Evolutionary conservation across 2,329 filamentous ascomycete species (phyloP).

Genomic region (Alternaria gaisen): DNA sequence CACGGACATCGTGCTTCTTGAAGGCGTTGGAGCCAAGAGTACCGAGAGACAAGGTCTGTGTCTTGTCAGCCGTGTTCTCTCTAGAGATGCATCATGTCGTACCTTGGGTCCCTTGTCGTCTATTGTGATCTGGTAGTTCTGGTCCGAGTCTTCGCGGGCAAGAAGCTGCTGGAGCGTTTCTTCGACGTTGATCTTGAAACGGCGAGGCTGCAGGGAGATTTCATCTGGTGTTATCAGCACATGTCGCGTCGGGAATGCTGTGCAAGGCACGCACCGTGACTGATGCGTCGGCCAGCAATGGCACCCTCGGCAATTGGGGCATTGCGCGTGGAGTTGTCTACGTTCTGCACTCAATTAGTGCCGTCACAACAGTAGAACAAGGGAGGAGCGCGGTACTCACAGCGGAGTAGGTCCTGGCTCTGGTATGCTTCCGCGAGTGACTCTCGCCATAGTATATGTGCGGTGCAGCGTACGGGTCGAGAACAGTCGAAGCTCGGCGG

Average conservation of each 20-base stretch:
- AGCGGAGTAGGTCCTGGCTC: slow-evolving; percentile 64
- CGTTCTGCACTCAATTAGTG: slow-evolving; percentile 34
- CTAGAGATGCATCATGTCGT: slow-evolving; percentile 23
- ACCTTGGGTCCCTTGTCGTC: slow-evolving; percentile 95
- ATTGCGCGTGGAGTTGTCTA: slow-evolving; percentile 46
- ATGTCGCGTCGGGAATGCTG: background rate
- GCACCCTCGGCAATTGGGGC: slow-evolving; percentile 36
- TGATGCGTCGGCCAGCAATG: slow-evolving; percentile 46
- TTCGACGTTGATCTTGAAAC: slow-evolving; percentile 88
- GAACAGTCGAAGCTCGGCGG: slow-evolving; percentile 52
- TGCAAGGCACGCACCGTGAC: slow-evolving; percentile 44
- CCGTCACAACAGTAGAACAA: background rate
- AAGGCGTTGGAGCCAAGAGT: slow-evolving; percentile 86
- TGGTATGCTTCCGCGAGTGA: slow-evolving; percentile 56
- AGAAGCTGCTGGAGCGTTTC: slow-evolving; percentile 80
- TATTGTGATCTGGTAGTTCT: slow-evolving; percentile 96
- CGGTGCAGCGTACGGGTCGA: slow-evolving; percentile 66
- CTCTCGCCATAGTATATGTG: slow-evolving; percentile 68
- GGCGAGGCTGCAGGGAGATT: slow-evolving; percentile 71
- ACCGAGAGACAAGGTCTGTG: slow-evolving; percentile 78
- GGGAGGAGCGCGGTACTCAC: slow-evolving; percentile 51
- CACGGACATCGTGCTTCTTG: slow-evolving; percentile 88
- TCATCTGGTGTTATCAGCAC: slow-evolving; percentile 69
- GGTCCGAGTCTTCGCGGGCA: slow-evolving; percentile 89
- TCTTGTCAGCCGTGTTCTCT: slow-evolving; percentile 32